These are phyloP conservation scores for Lumnitzera racemosa DNA, from an alignment of 345 rosid genomes.

Conservation along the genomic window DNA sequence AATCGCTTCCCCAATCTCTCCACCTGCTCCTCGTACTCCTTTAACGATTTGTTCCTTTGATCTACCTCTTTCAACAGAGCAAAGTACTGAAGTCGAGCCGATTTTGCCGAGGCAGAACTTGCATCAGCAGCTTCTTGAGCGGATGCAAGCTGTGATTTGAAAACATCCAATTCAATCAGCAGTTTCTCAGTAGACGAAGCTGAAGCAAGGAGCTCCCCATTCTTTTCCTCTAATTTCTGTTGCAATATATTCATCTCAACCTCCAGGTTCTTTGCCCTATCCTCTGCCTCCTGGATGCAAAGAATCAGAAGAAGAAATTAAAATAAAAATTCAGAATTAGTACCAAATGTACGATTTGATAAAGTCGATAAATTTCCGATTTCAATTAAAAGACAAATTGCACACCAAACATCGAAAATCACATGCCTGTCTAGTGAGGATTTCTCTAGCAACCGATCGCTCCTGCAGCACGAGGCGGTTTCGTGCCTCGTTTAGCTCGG, in stretches of 20 bases:
- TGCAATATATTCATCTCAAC: slow-evolving; percentile 41
- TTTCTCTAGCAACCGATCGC: slow-evolving; percentile 62
- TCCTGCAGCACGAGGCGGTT: slow-evolving; percentile 61
- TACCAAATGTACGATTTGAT: too few species aligned
- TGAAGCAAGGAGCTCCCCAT: slow-evolving; percentile 55
- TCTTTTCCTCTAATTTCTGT: slow-evolving; percentile 45
- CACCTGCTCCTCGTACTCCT: too few species aligned
- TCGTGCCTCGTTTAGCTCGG: slow-evolving; percentile 76
- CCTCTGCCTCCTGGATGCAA: slow-evolving; percentile 63
- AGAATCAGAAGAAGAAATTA: not conserved
- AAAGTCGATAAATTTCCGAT: not conserved
- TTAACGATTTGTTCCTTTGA: too few species aligned
- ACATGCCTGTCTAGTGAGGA: slow-evolving; percentile 61
- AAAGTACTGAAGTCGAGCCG: too few species aligned
- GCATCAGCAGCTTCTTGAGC: slow-evolving; percentile 36
- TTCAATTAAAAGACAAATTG: not conserved
- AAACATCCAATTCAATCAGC: slow-evolving; percentile 37
- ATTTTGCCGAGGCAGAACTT: too few species aligned
- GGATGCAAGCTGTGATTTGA: slow-evolving; percentile 53
- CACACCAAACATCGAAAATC: slow-evolving; percentile 7
- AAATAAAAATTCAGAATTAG: not conserved
- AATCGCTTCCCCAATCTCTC: slow-evolving; percentile 45
- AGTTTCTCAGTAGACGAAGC: slow-evolving; percentile 60
- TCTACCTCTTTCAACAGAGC: too few species aligned
- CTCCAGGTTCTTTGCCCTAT: slow-evolving; percentile 63